Evolutionary conservation across 768 basidiomycete species (phyloP), one percentile per base, ranked within the genome.

Genomic region (Sarcomyxa edulis): DNA sequence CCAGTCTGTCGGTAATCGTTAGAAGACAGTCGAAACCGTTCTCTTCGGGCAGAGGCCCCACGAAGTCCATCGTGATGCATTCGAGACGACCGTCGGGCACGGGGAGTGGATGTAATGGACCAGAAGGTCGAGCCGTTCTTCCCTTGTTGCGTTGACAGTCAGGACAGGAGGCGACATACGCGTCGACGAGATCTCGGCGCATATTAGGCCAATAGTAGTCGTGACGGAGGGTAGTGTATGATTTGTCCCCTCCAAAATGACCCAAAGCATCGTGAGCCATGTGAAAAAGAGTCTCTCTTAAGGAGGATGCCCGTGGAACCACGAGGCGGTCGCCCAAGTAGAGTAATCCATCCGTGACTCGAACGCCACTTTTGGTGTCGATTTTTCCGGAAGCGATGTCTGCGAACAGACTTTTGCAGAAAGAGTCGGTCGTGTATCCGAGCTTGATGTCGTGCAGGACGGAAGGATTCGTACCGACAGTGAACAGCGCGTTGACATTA

Each of bases 31-130:
- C 33, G 30, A 50, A 51, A 0, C 39, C 32, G 36, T 59, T 48
- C 37, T 54, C 3, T 61, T 45, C 0, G 61, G 58, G 1, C 51
- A 42, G 35, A 66, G 65, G 42, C 64, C 62, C 48, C 0, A 15
- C 2, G 55, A 48, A 40, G 3, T 18, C 18, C 15, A 38, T 35
- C 7, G 49, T 44, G n/a, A 50, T 21, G 1, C 48, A 36, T 21
- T 52, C 49, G 2, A 40, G 29, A 1, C 47, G 26, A 52, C 46
- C 0, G 48, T 49, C 39, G 48, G 57, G 42, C 51, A 69, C 2
- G 30, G 46, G 7, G 32, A 44, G 35, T 9, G 53, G 37, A 33
- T 50, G 29, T 35, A 55, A 47, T 1, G 65, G 52, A 19, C 66
- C 54, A 52, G 60, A 34, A 5, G 46, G 22, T 0, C 52, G 43